A percentile compares a stretch with the other conserved stretches of the same genome.
Conservation (phyloP, 306 rosid genomes). For the Prunus campanulata region DNA sequence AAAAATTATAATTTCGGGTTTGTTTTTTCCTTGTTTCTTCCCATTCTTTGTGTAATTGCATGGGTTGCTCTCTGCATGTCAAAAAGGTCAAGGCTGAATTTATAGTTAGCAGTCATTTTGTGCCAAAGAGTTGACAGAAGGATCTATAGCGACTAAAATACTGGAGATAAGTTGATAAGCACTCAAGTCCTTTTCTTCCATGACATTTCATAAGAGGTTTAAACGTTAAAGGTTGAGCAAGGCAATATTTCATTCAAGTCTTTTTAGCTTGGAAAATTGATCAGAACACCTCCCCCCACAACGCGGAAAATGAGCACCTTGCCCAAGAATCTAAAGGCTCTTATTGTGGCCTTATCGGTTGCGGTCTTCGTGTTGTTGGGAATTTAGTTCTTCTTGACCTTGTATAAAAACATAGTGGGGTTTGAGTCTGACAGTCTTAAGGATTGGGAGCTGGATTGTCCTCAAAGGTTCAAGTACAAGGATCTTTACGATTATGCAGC, state of each 20-base stretch:
- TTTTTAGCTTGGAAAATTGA: too few species aligned
- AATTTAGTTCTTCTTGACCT: constrained; percentile 2
- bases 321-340: too few species aligned
- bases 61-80: too few species aligned
- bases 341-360: too few species aligned
- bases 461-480: constrained; percentile 57
- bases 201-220: neutral
- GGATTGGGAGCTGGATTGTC: constrained; percentile 79
- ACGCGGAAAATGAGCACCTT: too few species aligned
- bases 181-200: constrained; percentile 12
- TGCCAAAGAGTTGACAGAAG: neutral
- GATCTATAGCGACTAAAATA: neutral
- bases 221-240: neutral
- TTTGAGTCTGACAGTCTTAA: constrained; percentile 45
- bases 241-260: neutral
- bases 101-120: neutral
- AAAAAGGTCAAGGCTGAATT: neutral
- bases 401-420: constrained; percentile 28
- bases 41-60: too few species aligned
- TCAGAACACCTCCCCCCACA: too few species aligned
- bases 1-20: too few species aligned
- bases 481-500: constrained; percentile 47
- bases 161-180: neutral
- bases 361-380: constrained; percentile 9
- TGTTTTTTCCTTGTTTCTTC: too few species aligned